phyloP scores from a whole-genome alignment of 139 green algal genomes.

The Ettlia oleoabundans region DNA sequence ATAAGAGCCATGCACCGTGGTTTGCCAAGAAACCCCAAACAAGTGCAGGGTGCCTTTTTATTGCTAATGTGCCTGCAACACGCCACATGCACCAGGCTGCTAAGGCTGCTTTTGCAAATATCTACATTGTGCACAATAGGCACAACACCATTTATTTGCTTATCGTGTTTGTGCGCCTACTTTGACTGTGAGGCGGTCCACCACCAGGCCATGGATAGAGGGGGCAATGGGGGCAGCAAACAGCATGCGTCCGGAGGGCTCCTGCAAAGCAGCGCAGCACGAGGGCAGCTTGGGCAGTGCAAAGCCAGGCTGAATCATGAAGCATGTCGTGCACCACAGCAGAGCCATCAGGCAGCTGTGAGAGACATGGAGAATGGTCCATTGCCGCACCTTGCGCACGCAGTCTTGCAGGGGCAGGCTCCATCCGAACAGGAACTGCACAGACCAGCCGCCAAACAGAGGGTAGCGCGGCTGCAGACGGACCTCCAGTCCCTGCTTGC shows the following conservation, averaged over 20 bases:
- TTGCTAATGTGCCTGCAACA: too few relatives aligned
- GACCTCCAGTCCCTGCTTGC: conserved; percentile 36
- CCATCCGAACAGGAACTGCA: conserved; percentile 73
- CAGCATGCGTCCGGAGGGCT: neutral
- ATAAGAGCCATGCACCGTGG: too few relatives aligned
- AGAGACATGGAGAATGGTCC: too few relatives aligned
- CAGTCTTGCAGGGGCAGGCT: conserved; percentile 69
- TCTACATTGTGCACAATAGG: too few relatives aligned
- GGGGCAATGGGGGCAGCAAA: neutral
- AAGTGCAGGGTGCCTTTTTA: too few relatives aligned
- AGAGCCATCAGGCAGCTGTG: neutral
- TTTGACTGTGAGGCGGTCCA: conserved; percentile 49
- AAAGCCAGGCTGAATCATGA: too few relatives aligned
- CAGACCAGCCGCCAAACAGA: conserved; percentile 84
- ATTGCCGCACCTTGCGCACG: conserved; percentile 35
- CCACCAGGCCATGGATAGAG: conserved; percentile 49
- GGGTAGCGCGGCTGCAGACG: conserved; percentile 81
- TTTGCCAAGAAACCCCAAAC: too few relatives aligned
- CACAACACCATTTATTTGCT: too few relatives aligned
- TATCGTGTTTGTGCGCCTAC: too few relatives aligned
- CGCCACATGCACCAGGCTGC: too few relatives aligned
- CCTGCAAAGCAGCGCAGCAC: neutral
- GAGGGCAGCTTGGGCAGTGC: neutral
- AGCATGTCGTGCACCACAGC: neutral
- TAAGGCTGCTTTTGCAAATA: too few relatives aligned